Evolutionary conservation across 306 rosid genomes (phyloP).

Genomic region (Amphicarpaea edgeworthii): DNA sequence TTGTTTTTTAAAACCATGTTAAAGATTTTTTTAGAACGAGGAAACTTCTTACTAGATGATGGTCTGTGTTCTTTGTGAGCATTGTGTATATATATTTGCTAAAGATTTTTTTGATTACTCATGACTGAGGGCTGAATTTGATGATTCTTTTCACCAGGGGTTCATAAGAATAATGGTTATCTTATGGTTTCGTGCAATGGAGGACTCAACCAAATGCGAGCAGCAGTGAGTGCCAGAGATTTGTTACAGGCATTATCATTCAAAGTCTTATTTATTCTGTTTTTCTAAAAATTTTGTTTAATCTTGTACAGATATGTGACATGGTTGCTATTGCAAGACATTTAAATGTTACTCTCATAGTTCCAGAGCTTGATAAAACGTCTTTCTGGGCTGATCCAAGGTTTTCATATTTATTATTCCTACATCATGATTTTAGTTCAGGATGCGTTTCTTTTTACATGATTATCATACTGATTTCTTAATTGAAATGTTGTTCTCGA

Average conservation of each 20-base stretch:
- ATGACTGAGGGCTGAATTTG: conserved; percentile 36
- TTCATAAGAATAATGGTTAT: conserved; percentile 90
- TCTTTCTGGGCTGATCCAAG: conserved; percentile 98
- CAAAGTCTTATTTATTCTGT: conserved; percentile 16
- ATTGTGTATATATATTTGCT: not conserved
- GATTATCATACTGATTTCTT: conserved; percentile 28
- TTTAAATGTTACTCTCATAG: conserved; percentile 85
- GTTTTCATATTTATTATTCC: conserved; percentile 48
- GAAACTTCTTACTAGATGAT: not conserved
- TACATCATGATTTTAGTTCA: conserved; percentile 18
- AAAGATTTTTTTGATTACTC: not conserved
- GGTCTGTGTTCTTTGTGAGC: not conserved
- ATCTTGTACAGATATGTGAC: conserved; percentile 81
- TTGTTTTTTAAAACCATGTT: not conserved
- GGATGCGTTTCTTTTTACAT: not conserved
- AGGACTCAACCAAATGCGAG: conserved; percentile 98
- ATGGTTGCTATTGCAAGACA: conserved; percentile 93
- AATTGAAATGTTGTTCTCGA: conserved; percentile 35
- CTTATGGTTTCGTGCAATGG: conserved; percentile 97
- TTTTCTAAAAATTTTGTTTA: conserved; percentile 39
- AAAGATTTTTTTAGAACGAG: not conserved
- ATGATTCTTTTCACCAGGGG: conserved; percentile 58
- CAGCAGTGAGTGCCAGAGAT: conserved; percentile 75
- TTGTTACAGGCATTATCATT: conserved; percentile 8
- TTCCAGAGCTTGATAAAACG: conserved; percentile 87